These are phyloP conservation scores for Trichophyton verrucosum DNA, from an alignment of 2,329 filamentous ascomycete genomes.

Conservation along the genomic window DNA sequence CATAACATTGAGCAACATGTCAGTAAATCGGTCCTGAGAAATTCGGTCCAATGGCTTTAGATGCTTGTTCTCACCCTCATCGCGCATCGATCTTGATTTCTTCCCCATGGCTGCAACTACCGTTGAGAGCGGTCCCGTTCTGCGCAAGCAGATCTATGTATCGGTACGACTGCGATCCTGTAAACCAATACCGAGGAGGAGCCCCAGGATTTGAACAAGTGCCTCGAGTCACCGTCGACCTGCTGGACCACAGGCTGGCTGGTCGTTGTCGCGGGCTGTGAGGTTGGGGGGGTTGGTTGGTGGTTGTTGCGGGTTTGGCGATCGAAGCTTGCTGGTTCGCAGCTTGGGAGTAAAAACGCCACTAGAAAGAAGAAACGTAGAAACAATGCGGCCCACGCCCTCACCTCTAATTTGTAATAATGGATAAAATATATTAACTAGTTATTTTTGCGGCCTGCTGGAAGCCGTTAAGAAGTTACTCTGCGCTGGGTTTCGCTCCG, in stretches of 20 bases:
- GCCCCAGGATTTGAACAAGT: background rate
- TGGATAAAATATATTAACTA: background rate
- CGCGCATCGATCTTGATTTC: conserved; percentile 22
- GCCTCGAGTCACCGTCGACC: background rate
- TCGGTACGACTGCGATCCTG: background rate
- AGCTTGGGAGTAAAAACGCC: background rate
- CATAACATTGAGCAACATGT: background rate
- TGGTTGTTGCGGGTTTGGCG: background rate
- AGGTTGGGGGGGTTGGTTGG: background rate
- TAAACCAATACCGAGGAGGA: background rate
- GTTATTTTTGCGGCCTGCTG: background rate
- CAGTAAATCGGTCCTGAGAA: background rate
- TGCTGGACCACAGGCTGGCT: background rate
- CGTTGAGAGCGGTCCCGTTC: background rate
- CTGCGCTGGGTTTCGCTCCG: background rate
- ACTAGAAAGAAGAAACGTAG: background rate
- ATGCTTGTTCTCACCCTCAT: conserved; percentile 38
- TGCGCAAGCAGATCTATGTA: background rate
- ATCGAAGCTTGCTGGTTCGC: background rate
- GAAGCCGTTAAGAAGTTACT: background rate
- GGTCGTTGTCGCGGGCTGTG: background rate
- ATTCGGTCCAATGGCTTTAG: background rate
- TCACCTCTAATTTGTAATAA: background rate
- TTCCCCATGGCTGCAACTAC: background rate
- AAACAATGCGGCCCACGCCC: background rate